These are phyloP conservation scores for Ophiostoma triangulosporum DNA, from an alignment of 2,329 filamentous ascomycete genomes.

Conservation along the genomic window DNA sequence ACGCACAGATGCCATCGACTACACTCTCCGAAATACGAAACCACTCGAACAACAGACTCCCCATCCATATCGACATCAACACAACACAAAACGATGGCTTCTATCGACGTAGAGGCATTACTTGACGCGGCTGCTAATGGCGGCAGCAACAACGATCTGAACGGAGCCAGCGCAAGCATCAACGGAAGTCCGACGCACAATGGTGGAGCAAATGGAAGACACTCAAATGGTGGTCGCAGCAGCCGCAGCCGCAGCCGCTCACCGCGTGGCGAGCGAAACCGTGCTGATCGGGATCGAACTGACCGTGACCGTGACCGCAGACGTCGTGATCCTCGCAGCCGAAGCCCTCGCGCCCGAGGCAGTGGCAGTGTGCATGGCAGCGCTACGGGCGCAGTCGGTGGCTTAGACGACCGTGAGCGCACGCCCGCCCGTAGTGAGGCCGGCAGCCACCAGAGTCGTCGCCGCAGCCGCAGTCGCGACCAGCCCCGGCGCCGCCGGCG, in stretches of 20 bases:
- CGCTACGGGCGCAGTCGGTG: neutral
- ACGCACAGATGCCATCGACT: neutral
- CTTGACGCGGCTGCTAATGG: slow-evolving; percentile 67
- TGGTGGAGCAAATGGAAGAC: slow-evolving; percentile 10
- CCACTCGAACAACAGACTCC: neutral
- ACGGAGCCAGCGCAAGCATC: slow-evolving; percentile 17
- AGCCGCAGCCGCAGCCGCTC: slow-evolving; percentile 7
- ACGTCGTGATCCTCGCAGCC: slow-evolving; percentile 19
- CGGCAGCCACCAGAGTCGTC: slow-evolving; percentile 68
- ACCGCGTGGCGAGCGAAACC: neutral
- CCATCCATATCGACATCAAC: neutral
- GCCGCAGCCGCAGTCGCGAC: slow-evolving; percentile 45
- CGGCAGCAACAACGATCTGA: slow-evolving; percentile 24
- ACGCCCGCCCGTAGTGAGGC: slow-evolving; percentile 61
- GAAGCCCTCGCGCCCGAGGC: slow-evolving; percentile 44
- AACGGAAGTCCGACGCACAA: slow-evolving; percentile 32
- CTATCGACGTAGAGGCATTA: slow-evolving; percentile 75
- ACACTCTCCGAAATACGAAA: neutral
- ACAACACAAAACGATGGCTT: slow-evolving; percentile 38
- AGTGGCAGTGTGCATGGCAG: slow-evolving; percentile 2
- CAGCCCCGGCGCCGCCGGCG: slow-evolving; percentile 7
- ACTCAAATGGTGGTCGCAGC: slow-evolving; percentile 11
- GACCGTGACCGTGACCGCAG: slow-evolving; percentile 25
- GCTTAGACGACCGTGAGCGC: slow-evolving; percentile 21
- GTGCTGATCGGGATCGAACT: slow-evolving; percentile 22